Evolutionary conservation across 208 protist species (phyloP), one percentile per base, ranked within the genome.

Genomic region (Zelonia costaricensis): DNA sequence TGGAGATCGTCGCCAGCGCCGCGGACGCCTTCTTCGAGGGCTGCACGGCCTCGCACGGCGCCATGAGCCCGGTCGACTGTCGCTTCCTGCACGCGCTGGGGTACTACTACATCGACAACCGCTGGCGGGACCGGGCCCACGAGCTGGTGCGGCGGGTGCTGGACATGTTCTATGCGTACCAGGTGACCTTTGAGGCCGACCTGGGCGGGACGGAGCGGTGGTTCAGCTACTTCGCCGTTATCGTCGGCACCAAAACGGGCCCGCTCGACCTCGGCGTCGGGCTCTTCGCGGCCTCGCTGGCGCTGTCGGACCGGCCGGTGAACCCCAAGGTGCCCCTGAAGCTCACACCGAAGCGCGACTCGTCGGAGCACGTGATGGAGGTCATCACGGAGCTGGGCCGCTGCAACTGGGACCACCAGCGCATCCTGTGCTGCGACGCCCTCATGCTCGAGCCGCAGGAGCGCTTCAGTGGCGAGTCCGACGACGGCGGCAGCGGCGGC

Each of bases 211-310:
- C 68, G 16, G 71, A 68, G 57, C 75, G 55, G 46, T 74, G 42
- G 62, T 75, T 62, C 40, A 56, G 57, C 27, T 78, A 82, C 43
- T 73, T 78, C 20, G 78, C 90, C 43, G 67, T 77, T 16, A 86
- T 81, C 15, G 76, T 80, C 3, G 79, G 76, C 62, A 88, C 88
- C 69, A 86, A 85, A 67, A 69, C 79, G 2, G 78, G 83, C n/a
- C 81, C 86, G 30, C 75, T 94, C 15, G 80, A 86, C 58, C 87
- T 84, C 75, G 79, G 74, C 9, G 47, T 93, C 13, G 89, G 89
- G 15, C 57, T 95, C 0, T 79, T 92, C 39, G 70, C 76, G 10
- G 66, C 89, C 27, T 70, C 76, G 4, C 56, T 95, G 18, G 72
- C 69, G 40, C 71, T 57, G 20, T 46, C 68, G 1, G 62, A 78